Evolutionary conservation across 768 basidiomycete species (phyloP).

Genomic region (Filobasidium wieringae): DNA sequence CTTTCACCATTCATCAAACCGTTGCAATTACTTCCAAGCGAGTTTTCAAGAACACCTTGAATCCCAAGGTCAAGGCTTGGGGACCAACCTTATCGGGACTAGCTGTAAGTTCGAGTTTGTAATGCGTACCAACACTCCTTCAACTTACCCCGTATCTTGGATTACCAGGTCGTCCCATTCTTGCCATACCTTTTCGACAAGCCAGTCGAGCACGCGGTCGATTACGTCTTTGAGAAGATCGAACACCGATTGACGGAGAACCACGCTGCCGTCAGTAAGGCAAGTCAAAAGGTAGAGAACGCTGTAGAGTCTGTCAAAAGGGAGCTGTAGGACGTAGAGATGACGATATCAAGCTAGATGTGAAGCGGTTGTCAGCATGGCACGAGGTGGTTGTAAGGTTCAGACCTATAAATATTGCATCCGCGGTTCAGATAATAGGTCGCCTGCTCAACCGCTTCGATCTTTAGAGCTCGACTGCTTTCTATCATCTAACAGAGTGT

Average conservation of each 20-base stretch:
- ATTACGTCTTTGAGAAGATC: conserved; percentile 30
- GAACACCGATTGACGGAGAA: conserved; percentile 19
- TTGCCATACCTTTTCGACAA: conserved; percentile 39
- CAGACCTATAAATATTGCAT: no score
- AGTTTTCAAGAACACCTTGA: conserved; percentile 30
- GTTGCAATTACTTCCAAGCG: conserved; percentile 30
- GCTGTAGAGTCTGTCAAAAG: background rate
- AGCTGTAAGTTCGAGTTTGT: conserved; percentile 9
- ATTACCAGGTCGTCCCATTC: conserved; percentile 27
- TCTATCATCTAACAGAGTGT: no score
- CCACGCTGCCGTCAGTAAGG: background rate
- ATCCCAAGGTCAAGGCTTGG: conserved; percentile 31
- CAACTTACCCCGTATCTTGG: background rate
- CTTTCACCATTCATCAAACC: conserved; percentile 39
- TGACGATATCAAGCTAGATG: background rate
- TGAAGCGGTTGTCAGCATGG: no score
- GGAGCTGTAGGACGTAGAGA: background rate
- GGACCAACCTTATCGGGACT: conserved; percentile 29
- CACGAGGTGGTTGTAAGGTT: no score
- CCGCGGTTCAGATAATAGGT: no score
- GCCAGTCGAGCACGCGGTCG: conserved; percentile 33
- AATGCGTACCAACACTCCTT: background rate
- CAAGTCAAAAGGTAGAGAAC: background rate
- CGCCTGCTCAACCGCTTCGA: no score
- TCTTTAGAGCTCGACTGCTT: no score